A percentile compares a stretch with the other conserved stretches of the same genome.
These are phyloP conservation scores for Parachlorella kessleri DNA, from an alignment of 139 green algal genomes.

Conservation along the genomic window DNA sequence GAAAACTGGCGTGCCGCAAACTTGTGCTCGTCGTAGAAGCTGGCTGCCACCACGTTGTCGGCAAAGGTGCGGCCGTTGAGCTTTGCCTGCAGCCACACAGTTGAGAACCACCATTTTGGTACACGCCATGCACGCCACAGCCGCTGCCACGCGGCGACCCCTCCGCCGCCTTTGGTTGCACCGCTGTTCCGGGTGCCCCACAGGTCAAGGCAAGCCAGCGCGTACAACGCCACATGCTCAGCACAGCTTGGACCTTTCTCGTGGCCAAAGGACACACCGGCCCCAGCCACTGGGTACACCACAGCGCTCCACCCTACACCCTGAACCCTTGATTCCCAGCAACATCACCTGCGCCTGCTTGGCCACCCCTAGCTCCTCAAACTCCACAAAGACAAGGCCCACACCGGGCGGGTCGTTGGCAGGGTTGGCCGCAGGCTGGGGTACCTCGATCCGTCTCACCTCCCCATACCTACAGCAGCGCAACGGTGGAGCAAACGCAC, in stretches of 20 bases:
- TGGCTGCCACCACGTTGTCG: not conserved
- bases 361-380: not conserved
- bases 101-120: no score
- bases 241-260: not conserved
- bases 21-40: not conserved
- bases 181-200: no score
- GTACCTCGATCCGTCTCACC: not conserved
- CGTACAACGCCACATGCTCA: not conserved
- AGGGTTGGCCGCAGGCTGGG: not conserved
- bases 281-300: not conserved
- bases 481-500: not conserved
- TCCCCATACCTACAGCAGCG: not conserved
- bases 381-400: not conserved
- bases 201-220: not conserved
- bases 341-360: not conserved
- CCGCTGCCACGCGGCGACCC: no score
- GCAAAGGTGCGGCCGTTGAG: not conserved
- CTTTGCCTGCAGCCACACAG: not conserved
- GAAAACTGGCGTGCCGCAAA: not conserved
- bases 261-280: not conserved
- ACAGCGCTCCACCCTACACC: no score
- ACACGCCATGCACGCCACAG: no score
- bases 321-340: no score
- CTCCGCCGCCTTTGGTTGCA: no score
- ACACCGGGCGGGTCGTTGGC: not conserved